These are phyloP conservation scores for Salvia rosmarinus DNA, from an alignment of 257 asterid genomes.

Conservation along the genomic window DNA sequence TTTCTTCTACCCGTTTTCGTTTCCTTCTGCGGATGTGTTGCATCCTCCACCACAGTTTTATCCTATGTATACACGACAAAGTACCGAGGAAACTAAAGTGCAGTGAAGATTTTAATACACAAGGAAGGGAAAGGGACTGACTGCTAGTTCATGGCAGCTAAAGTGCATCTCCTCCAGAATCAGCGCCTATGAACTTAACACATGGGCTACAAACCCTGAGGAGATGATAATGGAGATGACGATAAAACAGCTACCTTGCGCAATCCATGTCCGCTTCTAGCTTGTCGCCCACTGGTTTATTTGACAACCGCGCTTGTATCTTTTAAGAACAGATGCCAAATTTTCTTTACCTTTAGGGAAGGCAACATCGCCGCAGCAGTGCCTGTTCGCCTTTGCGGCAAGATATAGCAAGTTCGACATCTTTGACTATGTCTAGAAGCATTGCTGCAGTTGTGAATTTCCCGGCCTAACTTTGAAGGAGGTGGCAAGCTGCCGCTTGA, in stretches of 20 bases:
- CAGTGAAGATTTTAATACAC: slow-evolving; percentile 40
- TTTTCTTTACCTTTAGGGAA: slow-evolving; percentile 92
- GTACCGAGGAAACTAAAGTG: slow-evolving; percentile 34
- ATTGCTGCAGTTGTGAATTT: slow-evolving; percentile 77
- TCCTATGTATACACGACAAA: slow-evolving; percentile 41
- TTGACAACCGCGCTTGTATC: slow-evolving; percentile 87
- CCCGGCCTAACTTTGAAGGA: slow-evolving; percentile 48
- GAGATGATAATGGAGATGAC: slow-evolving; percentile 35
- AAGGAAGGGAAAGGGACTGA: slow-evolving; percentile 8
- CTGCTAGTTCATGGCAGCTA: slow-evolving; percentile 23
- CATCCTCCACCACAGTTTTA: slow-evolving; percentile 29
- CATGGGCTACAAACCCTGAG: slow-evolving; percentile 45
- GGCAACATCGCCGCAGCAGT: slow-evolving; percentile 99
- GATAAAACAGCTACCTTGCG: slow-evolving; percentile 35
- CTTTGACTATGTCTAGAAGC: slow-evolving; percentile 74
- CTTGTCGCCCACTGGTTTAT: slow-evolving; percentile 48
- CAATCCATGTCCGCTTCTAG: slow-evolving; percentile 41
- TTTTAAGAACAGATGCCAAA: slow-evolving; percentile 84
- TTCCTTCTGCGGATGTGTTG: slow-evolving; percentile 23
- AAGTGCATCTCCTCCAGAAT: slow-evolving; percentile 28
- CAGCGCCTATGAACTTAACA: slow-evolving; percentile 35
- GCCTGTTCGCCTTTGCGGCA: slow-evolving; percentile 89
- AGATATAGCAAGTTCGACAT: slow-evolving; percentile 81
- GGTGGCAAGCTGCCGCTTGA: slow-evolving; percentile 56
- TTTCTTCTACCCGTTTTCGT: slow-evolving; percentile 28